phyloP scores from a whole-genome alignment of 495 filamentous ascomycete species.

The Elasticomyces elasticus region DNA sequence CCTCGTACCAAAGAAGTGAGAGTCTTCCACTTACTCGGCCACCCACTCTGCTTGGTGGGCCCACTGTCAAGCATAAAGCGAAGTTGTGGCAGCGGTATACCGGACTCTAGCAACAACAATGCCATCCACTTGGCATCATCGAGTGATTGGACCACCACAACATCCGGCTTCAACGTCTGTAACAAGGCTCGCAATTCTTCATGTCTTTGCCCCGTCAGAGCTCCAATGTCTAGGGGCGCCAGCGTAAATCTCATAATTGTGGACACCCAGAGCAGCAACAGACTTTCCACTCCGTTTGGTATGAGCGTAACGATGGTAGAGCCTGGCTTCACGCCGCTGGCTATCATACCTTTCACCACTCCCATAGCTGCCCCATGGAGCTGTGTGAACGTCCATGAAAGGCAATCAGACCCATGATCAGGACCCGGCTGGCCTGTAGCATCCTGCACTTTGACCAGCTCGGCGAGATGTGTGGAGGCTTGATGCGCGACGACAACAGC shows the following conservation, averaged over 20 bases:
- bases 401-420: background rate
- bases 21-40: background rate
- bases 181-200: background rate
- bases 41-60: background rate
- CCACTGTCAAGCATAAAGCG: background rate
- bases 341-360: background rate
- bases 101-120: background rate
- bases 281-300: background rate
- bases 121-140: background rate
- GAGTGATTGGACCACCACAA: background rate
- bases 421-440: background rate
- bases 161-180: background rate
- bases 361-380: background rate
- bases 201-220: background rate
- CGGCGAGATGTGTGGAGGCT: background rate
- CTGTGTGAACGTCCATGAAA: background rate
- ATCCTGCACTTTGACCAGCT: background rate
- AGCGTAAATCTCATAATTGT: background rate
- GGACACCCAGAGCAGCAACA: background rate
- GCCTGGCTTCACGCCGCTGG: background rate
- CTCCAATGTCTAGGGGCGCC: background rate
- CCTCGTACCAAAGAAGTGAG: background rate
- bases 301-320: background rate
- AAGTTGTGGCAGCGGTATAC: background rate
- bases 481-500: background rate